A percentile compares a stretch with the other conserved stretches of the same genome.
Evolutionary conservation across 176 grass and related monocot genomes (phyloP).

Genomic region (Tuctoria greenei): DNA sequence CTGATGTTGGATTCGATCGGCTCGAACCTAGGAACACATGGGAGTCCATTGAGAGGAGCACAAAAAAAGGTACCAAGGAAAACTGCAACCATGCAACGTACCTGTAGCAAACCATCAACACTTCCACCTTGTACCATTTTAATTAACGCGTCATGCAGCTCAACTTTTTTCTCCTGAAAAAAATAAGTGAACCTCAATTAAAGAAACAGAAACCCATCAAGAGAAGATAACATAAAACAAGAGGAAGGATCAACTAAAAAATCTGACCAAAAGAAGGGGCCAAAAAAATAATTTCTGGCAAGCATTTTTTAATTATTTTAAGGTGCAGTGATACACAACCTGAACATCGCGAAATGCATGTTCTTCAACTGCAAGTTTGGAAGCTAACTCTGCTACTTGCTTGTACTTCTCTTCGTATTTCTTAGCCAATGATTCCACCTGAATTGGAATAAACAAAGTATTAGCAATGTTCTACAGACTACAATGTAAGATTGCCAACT

Average conservation of each 20-base stretch:
- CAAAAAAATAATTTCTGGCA: constrained; percentile 3
- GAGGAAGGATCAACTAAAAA: constrained; percentile 24
- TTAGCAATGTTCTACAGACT: neutral
- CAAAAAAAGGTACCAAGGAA: constrained; percentile 9
- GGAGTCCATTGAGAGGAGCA: constrained; percentile 20
- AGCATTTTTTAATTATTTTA: constrained; percentile 14
- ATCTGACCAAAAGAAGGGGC: constrained; percentile 23
- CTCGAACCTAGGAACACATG: constrained; percentile 67
- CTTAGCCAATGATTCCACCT: constrained; percentile 91
- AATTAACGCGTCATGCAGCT: constrained; percentile 82
- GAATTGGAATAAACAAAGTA: constrained; percentile 31
- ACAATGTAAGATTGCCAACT: neutral
- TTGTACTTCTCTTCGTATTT: constrained; percentile 99
- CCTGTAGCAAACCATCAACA: constrained; percentile 99
- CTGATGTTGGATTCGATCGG: constrained; percentile 93
- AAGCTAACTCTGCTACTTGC: constrained; percentile 91
- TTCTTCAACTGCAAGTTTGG: constrained; percentile 88
- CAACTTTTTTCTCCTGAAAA: constrained; percentile 89
- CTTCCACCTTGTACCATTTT: constrained; percentile 99
- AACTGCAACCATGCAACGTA: constrained; percentile 30
- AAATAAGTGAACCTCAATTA: constrained; percentile 26
- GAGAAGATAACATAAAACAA: constrained; percentile 16
- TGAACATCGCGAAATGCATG: constrained; percentile 83
- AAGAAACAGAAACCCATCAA: constrained; percentile 12
- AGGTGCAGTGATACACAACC: constrained; percentile 43